Evolutionary conservation across 768 basidiomycete species (phyloP).

Genomic region (Wakefieldia striispora): DNA sequence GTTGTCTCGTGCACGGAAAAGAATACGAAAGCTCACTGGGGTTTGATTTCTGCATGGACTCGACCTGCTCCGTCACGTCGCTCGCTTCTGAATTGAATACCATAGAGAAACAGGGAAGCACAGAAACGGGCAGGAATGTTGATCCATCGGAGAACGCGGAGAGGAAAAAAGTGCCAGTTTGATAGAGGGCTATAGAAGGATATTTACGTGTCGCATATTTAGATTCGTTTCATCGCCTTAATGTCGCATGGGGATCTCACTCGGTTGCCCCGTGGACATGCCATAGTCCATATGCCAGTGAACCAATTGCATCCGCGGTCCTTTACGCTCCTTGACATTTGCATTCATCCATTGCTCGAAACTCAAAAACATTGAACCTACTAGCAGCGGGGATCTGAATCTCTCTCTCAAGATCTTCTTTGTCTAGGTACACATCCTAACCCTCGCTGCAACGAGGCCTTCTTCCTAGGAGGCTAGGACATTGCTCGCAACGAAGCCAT

Average conservation of each 20-base stretch:
- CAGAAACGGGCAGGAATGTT: constrained; percentile 27
- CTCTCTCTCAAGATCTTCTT: constrained; percentile 20
- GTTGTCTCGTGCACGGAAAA: constrained; percentile 68
- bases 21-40: constrained; percentile 66
- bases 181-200: constrained; percentile 34
- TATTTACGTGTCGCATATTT: constrained; percentile 18
- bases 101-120: constrained; percentile 19
- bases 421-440: constrained; percentile 12
- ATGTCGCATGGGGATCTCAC: constrained; percentile 14
- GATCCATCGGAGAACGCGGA: constrained; percentile 41
- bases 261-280: constrained; percentile 19
- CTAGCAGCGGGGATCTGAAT: constrained; percentile 31
- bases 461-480: constrained; percentile 19
- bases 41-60: constrained; percentile 61
- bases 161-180: constrained; percentile 49
- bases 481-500: constrained; percentile 12
- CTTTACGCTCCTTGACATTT: background rate
- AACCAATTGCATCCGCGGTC: constrained; percentile 16
- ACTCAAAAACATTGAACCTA: constrained; percentile 22
- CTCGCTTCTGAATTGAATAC: constrained; percentile 33
- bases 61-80: constrained; percentile 24
- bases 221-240: constrained; percentile 16
- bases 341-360: constrained; percentile 5
- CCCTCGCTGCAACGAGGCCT: constrained; percentile 14
- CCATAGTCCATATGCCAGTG: no score